A percentile compares a stretch with the other conserved stretches of the same genome.
These are phyloP conservation scores for Mayamaea pseudoterrestris DNA, from an alignment of 108 stramenopile species.

Conservation along the genomic window DNA sequence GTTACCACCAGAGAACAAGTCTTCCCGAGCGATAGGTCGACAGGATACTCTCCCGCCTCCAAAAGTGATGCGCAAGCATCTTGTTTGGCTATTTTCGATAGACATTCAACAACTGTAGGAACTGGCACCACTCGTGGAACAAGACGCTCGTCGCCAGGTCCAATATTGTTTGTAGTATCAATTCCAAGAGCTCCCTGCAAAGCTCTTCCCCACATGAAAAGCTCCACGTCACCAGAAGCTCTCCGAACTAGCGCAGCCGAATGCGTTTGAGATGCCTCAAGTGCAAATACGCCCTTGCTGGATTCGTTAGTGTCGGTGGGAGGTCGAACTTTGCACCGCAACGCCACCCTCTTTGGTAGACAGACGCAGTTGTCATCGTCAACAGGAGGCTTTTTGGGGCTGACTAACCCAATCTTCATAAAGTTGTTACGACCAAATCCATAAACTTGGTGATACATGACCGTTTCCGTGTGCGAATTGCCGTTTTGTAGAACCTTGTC, in stretches of 20 bases:
- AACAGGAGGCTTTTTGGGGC: constrained; percentile 11
- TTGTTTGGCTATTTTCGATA: constrained; percentile 2
- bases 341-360: constrained; percentile 64
- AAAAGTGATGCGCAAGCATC: not conserved
- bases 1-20: constrained; percentile 55
- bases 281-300: constrained; percentile 65
- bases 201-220: constrained; percentile 75
- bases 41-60: constrained; percentile 10
- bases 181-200: constrained; percentile 44
- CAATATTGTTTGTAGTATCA: constrained; percentile 4
- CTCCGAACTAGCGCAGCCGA: constrained; percentile 68
- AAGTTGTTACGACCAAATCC: constrained; percentile 70
- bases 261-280: constrained; percentile 62
- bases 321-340: constrained; percentile 49
- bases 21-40: constrained; percentile 50
- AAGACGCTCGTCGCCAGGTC: not conserved
- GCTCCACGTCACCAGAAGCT: constrained; percentile 55
- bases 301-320: no score
- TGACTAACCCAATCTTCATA: constrained; percentile 63
- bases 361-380: constrained; percentile 25
- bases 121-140: constrained; percentile 7
- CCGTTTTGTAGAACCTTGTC: not conserved
- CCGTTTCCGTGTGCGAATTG: not conserved
- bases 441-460: constrained; percentile 65
- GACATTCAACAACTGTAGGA: constrained; percentile 6